Conservation (phyloP, 805 yeast species). For the Candida chauliodis region DNA sequence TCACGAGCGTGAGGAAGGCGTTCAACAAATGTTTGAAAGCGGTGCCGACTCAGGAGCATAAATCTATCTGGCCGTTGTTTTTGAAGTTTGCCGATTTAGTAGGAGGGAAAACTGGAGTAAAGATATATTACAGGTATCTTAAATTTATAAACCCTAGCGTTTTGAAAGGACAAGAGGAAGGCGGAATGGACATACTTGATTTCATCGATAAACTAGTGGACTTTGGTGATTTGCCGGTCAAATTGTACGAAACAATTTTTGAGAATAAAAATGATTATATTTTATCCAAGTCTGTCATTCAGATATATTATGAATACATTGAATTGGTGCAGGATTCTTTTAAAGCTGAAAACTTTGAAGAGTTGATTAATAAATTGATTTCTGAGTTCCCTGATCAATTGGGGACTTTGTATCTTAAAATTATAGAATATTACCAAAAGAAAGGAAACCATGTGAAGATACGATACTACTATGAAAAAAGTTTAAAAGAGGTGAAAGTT, state of each 20-base stretch:
- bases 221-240: conserved; percentile 20
- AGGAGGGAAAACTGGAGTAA: conserved; percentile 38
- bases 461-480: conserved; percentile 42
- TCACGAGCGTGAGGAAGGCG: conserved; percentile 36
- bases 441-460: conserved; percentile 23
- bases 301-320: conserved; percentile 45
- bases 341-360: conserved; percentile 25
- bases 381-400: conserved; percentile 55
- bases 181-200: conserved; percentile 19
- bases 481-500: conserved; percentile 45
- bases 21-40: conserved; percentile 50
- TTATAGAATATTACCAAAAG: conserved; percentile 47
- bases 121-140: conserved; percentile 28
- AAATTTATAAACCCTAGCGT: conserved; percentile 21
- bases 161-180: conserved; percentile 9
- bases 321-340: conserved; percentile 25
- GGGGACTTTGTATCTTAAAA: conserved; percentile 43
- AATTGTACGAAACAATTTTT: conserved; percentile 31
- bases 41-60: conserved; percentile 51
- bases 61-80: conserved; percentile 39
- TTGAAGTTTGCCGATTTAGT: conserved; percentile 51
- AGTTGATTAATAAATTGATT: conserved; percentile 15
- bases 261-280: conserved; percentile 24
- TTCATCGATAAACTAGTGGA: conserved; percentile 30
- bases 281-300: conserved; percentile 41